phyloP scores from a whole-genome alignment of 192 early-diverging fungal species.

The Dimargaris cristalligena region DNA sequence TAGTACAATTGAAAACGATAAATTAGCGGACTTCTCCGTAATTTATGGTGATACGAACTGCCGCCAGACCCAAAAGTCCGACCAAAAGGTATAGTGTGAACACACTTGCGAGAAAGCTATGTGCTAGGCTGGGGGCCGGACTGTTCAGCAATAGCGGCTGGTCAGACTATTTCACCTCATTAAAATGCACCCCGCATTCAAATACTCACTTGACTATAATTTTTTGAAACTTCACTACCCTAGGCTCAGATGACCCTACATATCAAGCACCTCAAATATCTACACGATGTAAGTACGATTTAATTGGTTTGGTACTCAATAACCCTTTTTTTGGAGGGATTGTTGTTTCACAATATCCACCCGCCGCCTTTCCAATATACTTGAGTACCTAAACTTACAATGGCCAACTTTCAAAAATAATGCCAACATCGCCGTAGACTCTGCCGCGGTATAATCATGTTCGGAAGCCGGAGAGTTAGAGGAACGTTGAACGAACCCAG shows the following conservation, averaged over 20 bases:
- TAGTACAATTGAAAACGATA: constrained; percentile 38
- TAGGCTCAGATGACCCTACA: not conserved
- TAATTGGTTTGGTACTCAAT: too few relatives aligned
- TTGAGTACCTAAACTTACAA: not conserved
- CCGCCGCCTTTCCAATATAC: not conserved
- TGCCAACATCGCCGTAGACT: not conserved
- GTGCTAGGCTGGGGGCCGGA: not conserved
- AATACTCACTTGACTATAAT: not conserved
- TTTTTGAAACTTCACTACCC: too few relatives aligned
- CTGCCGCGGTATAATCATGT: not conserved
- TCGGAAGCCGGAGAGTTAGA: not conserved
- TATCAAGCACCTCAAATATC: constrained; percentile 9
- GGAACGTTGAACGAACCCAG: too few relatives aligned
- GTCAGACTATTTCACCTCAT: too few relatives aligned
- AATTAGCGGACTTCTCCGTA: constrained; percentile 41
- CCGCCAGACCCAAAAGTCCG: not conserved
- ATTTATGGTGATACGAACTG: not conserved
- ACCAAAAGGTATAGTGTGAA: not conserved
- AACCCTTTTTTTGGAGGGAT: too few relatives aligned
- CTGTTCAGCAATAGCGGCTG: too few relatives aligned
- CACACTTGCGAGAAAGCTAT: not conserved
- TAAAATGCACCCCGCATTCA: not conserved
- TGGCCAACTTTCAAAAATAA: not conserved
- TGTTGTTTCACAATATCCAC: not conserved
- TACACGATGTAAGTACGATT: constrained; percentile 4